Evolutionary conservation across 192 early-diverging fungal species (phyloP).

Genomic region (Obelidium mucronatum): DNA sequence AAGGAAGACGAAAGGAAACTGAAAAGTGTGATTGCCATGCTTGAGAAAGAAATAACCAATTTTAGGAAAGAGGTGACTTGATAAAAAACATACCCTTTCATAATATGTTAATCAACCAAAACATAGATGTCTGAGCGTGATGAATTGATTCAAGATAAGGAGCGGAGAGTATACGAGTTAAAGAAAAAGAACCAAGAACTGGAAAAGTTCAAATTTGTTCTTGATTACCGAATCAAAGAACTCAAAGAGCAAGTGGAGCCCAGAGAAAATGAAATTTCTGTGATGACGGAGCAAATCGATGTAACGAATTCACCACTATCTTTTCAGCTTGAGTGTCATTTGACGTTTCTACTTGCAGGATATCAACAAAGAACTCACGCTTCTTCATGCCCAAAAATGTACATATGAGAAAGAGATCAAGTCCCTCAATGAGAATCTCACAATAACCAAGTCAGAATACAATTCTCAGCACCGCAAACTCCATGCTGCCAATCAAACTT

Average conservation of each 20-base stretch:
- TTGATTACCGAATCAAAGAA: conserved; percentile 65
- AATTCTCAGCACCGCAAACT: conserved; percentile 39
- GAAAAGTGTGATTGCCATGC: conserved; percentile 44
- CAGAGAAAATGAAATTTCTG: conserved; percentile 57
- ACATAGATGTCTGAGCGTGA: conserved; percentile 61
- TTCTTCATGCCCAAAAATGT: conserved; percentile 43
- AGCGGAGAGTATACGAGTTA: conserved; percentile 60
- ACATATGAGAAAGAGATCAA: conserved; percentile 36
- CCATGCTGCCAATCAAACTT: conserved; percentile 37
- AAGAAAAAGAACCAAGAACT: conserved; percentile 70
- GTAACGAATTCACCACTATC: conserved; percentile 5
- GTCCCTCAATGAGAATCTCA: conserved; percentile 37
- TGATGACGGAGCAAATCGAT: conserved; percentile 58
- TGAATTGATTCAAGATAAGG: conserved; percentile 65
- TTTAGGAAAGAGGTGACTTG: conserved; percentile 62
- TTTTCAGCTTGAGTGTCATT: no score
- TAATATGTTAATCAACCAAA: neutral
- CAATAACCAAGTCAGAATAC: conserved; percentile 34
- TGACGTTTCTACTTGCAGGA: conserved; percentile 26
- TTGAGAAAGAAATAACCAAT: conserved; percentile 60
- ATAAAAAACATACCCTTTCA: no score
- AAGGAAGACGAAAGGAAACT: conserved; percentile 58
- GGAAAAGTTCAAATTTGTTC: conserved; percentile 70
- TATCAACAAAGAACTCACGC: conserved; percentile 55
- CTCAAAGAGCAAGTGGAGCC: conserved; percentile 66